These are phyloP conservation scores for Ceratocystis diversiconidia DNA, from an alignment of 2,329 filamentous ascomycete genomes.

Conservation along the genomic window DNA sequence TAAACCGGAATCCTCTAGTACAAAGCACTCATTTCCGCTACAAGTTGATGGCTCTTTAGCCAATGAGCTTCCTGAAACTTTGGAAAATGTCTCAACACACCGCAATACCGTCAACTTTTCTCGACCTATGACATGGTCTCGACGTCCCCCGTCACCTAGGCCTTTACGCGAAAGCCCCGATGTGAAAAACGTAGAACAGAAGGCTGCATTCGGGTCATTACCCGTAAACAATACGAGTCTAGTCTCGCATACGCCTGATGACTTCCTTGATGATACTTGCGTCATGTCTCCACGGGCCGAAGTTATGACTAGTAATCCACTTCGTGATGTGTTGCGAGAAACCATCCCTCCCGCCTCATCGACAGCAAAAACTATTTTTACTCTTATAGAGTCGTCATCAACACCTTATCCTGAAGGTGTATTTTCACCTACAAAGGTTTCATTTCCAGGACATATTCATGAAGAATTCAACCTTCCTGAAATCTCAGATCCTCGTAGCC, in stretches of 20 bases:
- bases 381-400: conserved; percentile 38
- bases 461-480: conserved; percentile 36
- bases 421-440: conserved; percentile 39
- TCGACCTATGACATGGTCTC: conserved; percentile 22
- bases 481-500: conserved; percentile 55
- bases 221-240: neutral
- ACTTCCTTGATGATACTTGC: conserved; percentile 35
- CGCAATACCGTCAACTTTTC: conserved; percentile 11
- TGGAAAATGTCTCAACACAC: neutral
- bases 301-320: conserved; percentile 56
- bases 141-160: conserved; percentile 34
- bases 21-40: neutral
- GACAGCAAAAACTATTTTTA: conserved; percentile 31
- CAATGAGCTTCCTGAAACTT: neutral
- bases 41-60: neutral
- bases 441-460: conserved; percentile 41
- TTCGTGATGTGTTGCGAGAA: conserved; percentile 30
- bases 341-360: neutral
- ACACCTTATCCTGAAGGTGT: conserved; percentile 35
- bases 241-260: conserved; percentile 8
- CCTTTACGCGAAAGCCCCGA: conserved; percentile 21
- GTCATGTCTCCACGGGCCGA: conserved; percentile 58
- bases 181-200: neutral
- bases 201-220: neutral
- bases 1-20: conserved; percentile 13